Base-by-base conservation (phyloP, 805 yeast species). In the Candida xyloterini region DNA sequence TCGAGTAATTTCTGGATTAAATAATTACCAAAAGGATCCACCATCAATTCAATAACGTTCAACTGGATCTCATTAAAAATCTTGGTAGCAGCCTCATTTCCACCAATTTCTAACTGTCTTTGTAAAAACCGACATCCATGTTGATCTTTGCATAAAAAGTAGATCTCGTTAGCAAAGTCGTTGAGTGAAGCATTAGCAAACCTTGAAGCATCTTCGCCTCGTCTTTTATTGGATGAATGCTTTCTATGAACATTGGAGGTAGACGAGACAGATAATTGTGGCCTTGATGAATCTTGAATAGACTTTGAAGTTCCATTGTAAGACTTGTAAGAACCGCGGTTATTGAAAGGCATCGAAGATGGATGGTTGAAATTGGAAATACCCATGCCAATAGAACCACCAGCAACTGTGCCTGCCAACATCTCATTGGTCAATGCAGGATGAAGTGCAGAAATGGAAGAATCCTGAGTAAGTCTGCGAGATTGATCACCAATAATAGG, bases 1-100 rank as follows among this genome's bases (percentile, higher is more conserved):
- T 90, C 97, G 48, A 93, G 71, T 40, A 93, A 65, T 62, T 91
- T 93, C 64, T 93, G 99, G 50, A 95, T 78, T 56, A 93, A 69
- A 55, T 93, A 93, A 61, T 93, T 93, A n/a, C 99, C 99, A 67
- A 93, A 93, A 5, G 98, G 96, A 62, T 90, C 96, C 22, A 76
- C 76, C 98, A 93, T 91, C 47, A 93, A 70, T 59, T 88, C 95
- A 38, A 86, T 82, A 42, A 88, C 81, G 51, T 86, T 82, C 26
- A 74, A 67, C 49, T 79, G 76, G 30, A 88, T 84, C 60, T 93
- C 96, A 42, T 78, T 78, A 64, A 88, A 90, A 33, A 93, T 86
- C 56, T 79, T 67, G 22, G 83, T 74, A 7, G 90, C 83, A 10
- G 84, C 86, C 34, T 71, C 66, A n/a, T 68, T 62, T 23, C 74